Conservation (phyloP, 108 stramenopile genomes). For the Nitzschia sp. region DNA sequence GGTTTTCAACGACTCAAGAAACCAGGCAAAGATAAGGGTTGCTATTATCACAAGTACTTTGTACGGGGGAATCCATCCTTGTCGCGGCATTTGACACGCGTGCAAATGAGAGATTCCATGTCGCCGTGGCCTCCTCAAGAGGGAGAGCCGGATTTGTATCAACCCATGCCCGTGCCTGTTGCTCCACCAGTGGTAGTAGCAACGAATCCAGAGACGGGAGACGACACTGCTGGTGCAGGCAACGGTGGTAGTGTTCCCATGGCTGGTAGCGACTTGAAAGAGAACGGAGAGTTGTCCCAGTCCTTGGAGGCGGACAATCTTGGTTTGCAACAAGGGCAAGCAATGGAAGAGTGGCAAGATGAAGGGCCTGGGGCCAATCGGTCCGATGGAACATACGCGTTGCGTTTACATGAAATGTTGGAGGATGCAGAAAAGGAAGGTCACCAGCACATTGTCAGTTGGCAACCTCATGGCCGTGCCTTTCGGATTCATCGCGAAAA, state of each 20-base stretch:
- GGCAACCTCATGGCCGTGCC: slow-evolving; percentile 62
- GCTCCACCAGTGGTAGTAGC: neutral
- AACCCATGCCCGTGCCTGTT: neutral
- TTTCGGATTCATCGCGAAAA: slow-evolving; percentile 70
- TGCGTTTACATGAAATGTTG: slow-evolving; percentile 61
- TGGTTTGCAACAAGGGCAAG: neutral
- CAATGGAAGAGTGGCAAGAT: neutral
- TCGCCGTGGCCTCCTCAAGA: slow-evolving; percentile 8
- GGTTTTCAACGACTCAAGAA: slow-evolving; percentile 35
- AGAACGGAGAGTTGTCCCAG: neutral
- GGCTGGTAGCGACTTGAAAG: neutral
- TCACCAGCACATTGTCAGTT: slow-evolving; percentile 58
- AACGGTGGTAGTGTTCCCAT: too few species aligned
- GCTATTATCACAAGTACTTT: slow-evolving; percentile 62
- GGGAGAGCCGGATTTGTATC: slow-evolving; percentile 19
- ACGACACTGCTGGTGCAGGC: neutral
- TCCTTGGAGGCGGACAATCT: neutral
- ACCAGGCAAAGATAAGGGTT: slow-evolving; percentile 46
- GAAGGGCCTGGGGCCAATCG: neutral
- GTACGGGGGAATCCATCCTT: slow-evolving; percentile 41
- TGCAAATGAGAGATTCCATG: slow-evolving; percentile 32
- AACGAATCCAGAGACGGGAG: neutral
- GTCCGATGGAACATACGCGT: slow-evolving; percentile 36
- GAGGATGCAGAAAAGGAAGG: slow-evolving; percentile 59
- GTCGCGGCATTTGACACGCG: slow-evolving; percentile 22